Percentiles rank a stretch among this genome's conserved stretches.
Evolutionary conservation across 139 green algal genomes (phyloP).

Genomic region (Limnomonas spitsbergensis): DNA sequence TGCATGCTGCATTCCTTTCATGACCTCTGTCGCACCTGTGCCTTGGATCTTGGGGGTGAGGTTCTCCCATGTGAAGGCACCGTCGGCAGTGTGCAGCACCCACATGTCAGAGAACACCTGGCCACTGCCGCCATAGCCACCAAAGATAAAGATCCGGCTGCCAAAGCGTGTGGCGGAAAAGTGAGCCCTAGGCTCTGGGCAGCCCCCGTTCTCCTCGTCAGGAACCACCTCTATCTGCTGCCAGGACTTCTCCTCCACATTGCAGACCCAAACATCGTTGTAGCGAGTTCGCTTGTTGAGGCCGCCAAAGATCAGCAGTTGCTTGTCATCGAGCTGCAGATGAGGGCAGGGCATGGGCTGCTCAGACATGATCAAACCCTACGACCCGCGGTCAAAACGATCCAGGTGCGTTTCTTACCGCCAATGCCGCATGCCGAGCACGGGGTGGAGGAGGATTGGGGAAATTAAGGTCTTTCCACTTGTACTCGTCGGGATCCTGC

Average conservation of each 20-base stretch:
- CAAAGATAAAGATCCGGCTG: slow-evolving; percentile 69
- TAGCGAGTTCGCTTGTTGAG: slow-evolving; percentile 70
- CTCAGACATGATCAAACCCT: neutral
- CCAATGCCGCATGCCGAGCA: slow-evolving; percentile 64
- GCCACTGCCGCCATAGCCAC: slow-evolving; percentile 75
- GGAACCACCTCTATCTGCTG: slow-evolving; percentile 24
- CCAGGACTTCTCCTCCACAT: slow-evolving; percentile 61
- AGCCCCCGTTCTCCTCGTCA: slow-evolving; percentile 30
- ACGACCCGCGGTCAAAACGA: neutral
- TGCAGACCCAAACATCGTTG: slow-evolving; percentile 77
- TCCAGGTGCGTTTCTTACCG: slow-evolving; percentile 34
- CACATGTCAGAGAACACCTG: slow-evolving; percentile 76
- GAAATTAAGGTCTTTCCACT: slow-evolving; percentile 40
- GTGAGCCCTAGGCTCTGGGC: slow-evolving; percentile 67
- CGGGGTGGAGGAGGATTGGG: slow-evolving; percentile 51
- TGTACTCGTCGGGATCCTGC: slow-evolving; percentile 45
- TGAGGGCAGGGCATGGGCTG: neutral
- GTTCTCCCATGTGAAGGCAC: slow-evolving; percentile 54
- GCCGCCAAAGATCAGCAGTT: slow-evolving; percentile 76
- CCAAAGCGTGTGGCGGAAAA: slow-evolving; percentile 69
- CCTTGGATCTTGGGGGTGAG: slow-evolving; percentile 38
- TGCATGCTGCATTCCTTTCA: no score
- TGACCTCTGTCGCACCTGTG: neutral
- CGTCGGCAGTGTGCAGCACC: slow-evolving; percentile 51
- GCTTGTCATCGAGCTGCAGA: slow-evolving; percentile 58